Conservation (phyloP, 1,284 basidiomycete species). For the Malassezia vespertilionis region DNA sequence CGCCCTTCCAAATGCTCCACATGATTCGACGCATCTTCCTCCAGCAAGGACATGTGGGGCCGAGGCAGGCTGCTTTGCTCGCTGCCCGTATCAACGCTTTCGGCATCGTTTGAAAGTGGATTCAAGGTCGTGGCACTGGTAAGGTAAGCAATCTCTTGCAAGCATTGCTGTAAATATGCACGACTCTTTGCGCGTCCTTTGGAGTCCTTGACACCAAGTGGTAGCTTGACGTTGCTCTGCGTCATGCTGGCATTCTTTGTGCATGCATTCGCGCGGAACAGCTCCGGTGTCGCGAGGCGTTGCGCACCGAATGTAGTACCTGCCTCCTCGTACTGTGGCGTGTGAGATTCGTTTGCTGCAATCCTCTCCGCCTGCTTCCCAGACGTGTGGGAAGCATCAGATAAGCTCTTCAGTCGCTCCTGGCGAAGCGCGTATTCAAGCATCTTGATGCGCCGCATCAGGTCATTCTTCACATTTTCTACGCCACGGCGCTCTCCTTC, state of each 20-base stretch:
- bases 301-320: background rate
- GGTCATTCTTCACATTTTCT: constrained; percentile 90
- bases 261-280: no score
- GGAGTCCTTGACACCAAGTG: constrained; percentile 61
- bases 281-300: background rate
- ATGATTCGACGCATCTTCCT: background rate
- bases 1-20: constrained; percentile 20
- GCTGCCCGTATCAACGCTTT: background rate
- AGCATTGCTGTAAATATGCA: constrained; percentile 94
- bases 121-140: constrained; percentile 95
- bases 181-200: constrained; percentile 85
- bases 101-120: constrained; percentile 54
- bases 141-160: constrained; percentile 94
- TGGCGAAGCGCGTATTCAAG: constrained; percentile 71
- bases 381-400: background rate
- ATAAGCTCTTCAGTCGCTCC: constrained; percentile 51
- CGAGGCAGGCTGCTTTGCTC: background rate
- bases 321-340: background rate
- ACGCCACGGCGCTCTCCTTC: constrained; percentile 92
- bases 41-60: background rate
- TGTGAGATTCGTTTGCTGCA: no score
- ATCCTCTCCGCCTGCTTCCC: background rate
- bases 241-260: background rate
- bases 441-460: constrained; percentile 96
- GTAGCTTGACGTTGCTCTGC: constrained; percentile 6